Base-by-base conservation (phyloP, 208 protist species). In the Leishmania gerbilli region DNA sequence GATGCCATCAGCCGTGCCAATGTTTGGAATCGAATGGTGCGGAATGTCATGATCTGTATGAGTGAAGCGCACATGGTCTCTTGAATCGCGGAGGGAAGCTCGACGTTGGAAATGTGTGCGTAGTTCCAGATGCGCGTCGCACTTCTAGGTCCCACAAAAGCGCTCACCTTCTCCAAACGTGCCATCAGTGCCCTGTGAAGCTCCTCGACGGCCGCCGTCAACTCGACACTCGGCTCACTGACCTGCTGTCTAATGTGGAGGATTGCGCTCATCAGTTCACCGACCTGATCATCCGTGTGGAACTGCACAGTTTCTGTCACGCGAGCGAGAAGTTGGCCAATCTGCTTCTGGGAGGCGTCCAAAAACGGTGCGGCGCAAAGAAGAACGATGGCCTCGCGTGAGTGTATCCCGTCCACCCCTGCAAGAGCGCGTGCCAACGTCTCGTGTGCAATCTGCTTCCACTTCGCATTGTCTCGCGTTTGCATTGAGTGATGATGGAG, bases 271-370 rank as follows among this genome's bases (percentile, higher is more conserved):
- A 95, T 83, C 62, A 95, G 67, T 1, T 90, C 86, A 1, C 77
- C 90, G 37, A 97, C 77, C 62, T 97, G 88, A n/a, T 89, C 87
- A 68, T 93, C 89, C 34, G 82, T 92, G 82, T 95, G 90, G 76
- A 95, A 97, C 42, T 86, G 74, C 8, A 80, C 87, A 60, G 91
- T 94, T 40, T 64, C 86, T 77, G 89, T 90, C 34, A 87, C 87
- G 24, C 92, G 90, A 7, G 81, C 34, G 71, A 95, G 68, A 15
- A 97, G 91, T 47, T 77, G 21, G 51, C 86, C 71, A 62, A 92
- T 81, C 13, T 85, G 84, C 76, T 93, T 83, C 79, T 87, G 82
- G 56, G 87, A 77, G 13, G 90, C 72, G 72, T 69, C 47, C 45
- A 96, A 58, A 58, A 76, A 71, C 9, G 91, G 71, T 17, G 85